A percentile compares a stretch with the other conserved stretches of the same genome.
These are phyloP conservation scores for Plasmodium chabaudi DNA, from an alignment of 169 alveolate species.

Conservation along the genomic window DNA sequence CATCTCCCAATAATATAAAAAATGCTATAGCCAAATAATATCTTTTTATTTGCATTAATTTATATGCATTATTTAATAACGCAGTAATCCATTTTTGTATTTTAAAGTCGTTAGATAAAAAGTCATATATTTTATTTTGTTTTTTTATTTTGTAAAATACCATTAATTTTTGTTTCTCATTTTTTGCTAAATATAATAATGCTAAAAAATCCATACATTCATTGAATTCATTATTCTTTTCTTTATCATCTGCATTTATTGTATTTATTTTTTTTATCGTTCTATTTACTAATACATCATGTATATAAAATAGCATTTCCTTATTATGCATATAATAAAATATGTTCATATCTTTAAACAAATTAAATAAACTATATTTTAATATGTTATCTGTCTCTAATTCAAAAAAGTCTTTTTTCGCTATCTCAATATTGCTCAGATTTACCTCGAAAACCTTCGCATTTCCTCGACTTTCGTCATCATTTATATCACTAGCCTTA, in stretches of 20 bases:
- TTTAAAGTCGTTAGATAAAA: slow-evolving; percentile 48
- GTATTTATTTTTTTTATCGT: slow-evolving; percentile 68
- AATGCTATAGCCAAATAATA: slow-evolving; percentile 71
- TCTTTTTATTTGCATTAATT: slow-evolving; percentile 71
- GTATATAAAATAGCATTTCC: slow-evolving; percentile 8
- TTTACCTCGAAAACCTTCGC: neutral
- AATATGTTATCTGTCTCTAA: slow-evolving; percentile 2
- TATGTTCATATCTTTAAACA: slow-evolving; percentile 27
- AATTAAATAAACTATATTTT: slow-evolving; percentile 18
- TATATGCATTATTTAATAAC: slow-evolving; percentile 66
- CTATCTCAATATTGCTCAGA: slow-evolving; percentile 12
- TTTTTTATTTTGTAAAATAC: slow-evolving; percentile 65
- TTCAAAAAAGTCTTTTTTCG: neutral
- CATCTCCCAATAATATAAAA: slow-evolving; percentile 59
- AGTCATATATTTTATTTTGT: slow-evolving; percentile 53
- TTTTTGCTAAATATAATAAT: slow-evolving; percentile 69
- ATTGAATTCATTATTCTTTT: slow-evolving; percentile 63
- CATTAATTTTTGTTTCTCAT: slow-evolving; percentile 64
- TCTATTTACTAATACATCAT: slow-evolving; percentile 37
- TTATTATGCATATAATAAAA: slow-evolving; percentile 13
- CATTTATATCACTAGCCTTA: neutral
- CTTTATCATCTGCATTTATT: slow-evolving; percentile 53
- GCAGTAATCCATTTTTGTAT: slow-evolving; percentile 63
- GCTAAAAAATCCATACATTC: slow-evolving; percentile 74
- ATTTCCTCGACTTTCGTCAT: slow-evolving; percentile 1